These are phyloP conservation scores for baker's yeast (Saccharomyces cerevisiae) DNA, from an alignment of 805 yeast genomes.

Conservation along the genomic window DNA sequence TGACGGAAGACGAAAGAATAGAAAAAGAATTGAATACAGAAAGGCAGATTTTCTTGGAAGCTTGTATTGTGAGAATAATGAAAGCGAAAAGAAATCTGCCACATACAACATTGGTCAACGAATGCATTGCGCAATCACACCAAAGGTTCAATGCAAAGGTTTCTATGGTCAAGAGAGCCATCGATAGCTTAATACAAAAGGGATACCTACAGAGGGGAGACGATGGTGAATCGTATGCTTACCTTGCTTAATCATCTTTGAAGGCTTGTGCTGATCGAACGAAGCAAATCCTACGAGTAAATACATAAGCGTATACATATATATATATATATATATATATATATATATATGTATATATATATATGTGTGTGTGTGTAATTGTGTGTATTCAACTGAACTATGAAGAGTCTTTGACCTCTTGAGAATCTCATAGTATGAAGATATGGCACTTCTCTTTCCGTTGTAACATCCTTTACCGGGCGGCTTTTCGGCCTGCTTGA, in stretches of 20 bases:
- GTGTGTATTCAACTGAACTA: not conserved
- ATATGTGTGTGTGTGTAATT: not conserved
- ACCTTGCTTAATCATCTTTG: slow-evolving; percentile 49
- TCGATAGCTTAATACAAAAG: slow-evolving; percentile 75
- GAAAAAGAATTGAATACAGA: slow-evolving; percentile 79
- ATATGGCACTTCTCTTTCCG: not conserved
- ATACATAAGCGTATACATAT: not conserved
- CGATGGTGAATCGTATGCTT: slow-evolving; percentile 65
- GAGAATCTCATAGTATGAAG: not conserved
- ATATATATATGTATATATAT: not conserved
- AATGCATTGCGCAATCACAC: slow-evolving; percentile 78
- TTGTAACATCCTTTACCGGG: not conserved
- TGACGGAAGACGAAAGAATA: slow-evolving; percentile 46
- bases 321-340: not conserved
- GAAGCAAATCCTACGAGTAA: not conserved
- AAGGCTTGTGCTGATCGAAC: not conserved
- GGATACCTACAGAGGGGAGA: slow-evolving; percentile 76
- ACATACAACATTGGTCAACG: slow-evolving; percentile 76
- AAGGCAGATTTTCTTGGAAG: slow-evolving; percentile 76
- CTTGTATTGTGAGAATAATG: slow-evolving; percentile 94
- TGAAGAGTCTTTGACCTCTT: not conserved
- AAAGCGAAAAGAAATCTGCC: slow-evolving; percentile 76
- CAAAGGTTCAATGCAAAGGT: slow-evolving; percentile 76
- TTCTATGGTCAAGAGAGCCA: slow-evolving; percentile 77
- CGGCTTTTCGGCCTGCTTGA: not conserved